Conservation (phyloP, 1,139 yeast genomes). For the Yamadazyma friedrichii region DNA sequence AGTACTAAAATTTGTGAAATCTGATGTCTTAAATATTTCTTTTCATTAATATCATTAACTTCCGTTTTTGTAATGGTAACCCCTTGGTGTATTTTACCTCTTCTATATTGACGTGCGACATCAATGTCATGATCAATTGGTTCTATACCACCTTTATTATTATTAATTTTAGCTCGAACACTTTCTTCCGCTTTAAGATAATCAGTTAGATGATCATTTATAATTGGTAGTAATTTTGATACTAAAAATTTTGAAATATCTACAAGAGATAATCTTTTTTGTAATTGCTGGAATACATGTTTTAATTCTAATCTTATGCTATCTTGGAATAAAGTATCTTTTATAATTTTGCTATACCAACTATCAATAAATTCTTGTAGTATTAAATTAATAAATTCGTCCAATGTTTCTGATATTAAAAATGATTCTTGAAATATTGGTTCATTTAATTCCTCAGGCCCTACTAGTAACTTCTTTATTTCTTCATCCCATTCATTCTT, state of each 20-base stretch:
- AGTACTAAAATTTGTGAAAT: slow-evolving; percentile 48
- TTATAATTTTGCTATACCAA: slow-evolving; percentile 62
- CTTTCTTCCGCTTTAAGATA: slow-evolving; percentile 55
- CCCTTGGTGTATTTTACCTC: slow-evolving; percentile 62
- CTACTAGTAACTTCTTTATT: slow-evolving; percentile 9
- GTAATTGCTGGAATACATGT: slow-evolving; percentile 39
- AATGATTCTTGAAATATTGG: slow-evolving; percentile 52
- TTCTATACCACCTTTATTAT: slow-evolving; percentile 22
- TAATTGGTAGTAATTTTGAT: slow-evolving; percentile 56
- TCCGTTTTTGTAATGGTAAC: slow-evolving; percentile 43
- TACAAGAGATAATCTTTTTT: slow-evolving; percentile 36
- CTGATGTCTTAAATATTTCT: slow-evolving; percentile 47
- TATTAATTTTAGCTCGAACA: slow-evolving; percentile 20
- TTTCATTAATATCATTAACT: slow-evolving; percentile 47
- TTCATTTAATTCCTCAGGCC: slow-evolving; percentile 10
- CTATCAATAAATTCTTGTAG: slow-evolving; percentile 58
- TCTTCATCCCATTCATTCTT: slow-evolving; percentile 27
- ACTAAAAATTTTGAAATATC: slow-evolving; percentile 63
- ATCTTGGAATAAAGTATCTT: slow-evolving; percentile 50
- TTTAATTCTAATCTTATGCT: slow-evolving; percentile 52
- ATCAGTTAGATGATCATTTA: slow-evolving; percentile 62
- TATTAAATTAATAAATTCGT: slow-evolving; percentile 51
- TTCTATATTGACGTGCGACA: slow-evolving; percentile 58
- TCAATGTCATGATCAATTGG: slow-evolving; percentile 50
- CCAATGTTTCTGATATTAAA: slow-evolving; percentile 52